Conservation (phyloP, 2,329 filamentous ascomycete species). For the Clonostachys chloroleuca region DNA sequence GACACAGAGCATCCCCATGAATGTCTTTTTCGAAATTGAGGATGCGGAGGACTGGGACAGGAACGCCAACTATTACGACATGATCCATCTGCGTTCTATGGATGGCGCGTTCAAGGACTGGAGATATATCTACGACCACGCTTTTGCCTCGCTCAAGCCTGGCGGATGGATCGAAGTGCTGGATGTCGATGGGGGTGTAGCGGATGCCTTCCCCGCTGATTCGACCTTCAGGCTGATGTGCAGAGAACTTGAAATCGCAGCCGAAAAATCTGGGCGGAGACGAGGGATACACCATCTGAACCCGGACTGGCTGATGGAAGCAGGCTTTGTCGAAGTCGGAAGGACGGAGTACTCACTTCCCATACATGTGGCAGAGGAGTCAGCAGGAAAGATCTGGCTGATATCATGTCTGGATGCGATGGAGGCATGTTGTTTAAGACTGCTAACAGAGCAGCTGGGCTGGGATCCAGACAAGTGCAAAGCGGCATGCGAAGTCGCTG, state of each 20-base stretch:
- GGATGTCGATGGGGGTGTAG: conserved; percentile 44
- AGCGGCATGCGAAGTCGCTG: conserved; percentile 37
- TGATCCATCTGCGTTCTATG: conserved; percentile 53
- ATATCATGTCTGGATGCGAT: conserved; percentile 45
- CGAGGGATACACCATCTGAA: conserved; percentile 40
- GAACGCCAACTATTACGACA: conserved; percentile 44
- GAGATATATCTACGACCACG: conserved; percentile 47
- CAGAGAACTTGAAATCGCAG: conserved; percentile 35
- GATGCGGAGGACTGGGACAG: conserved; percentile 58
- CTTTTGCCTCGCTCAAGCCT: conserved; percentile 47
- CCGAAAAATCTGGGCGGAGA: conserved; percentile 37
- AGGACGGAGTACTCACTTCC: conserved; percentile 43
- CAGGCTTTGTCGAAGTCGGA: conserved; percentile 47
- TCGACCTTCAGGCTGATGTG: conserved; percentile 37
- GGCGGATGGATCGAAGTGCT: conserved; percentile 54
- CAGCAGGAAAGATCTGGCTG: conserved; percentile 49
- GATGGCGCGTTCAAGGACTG: conserved; percentile 53
- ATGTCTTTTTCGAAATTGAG: conserved; percentile 56
- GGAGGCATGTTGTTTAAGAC: conserved; percentile 42
- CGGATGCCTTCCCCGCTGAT: conserved; percentile 32
- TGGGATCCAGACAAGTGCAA: conserved; percentile 47
- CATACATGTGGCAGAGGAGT: conserved; percentile 36
- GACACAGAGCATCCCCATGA: conserved; percentile 50
- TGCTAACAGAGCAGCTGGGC: conserved; percentile 46
- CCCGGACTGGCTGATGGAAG: conserved; percentile 34